Conservation (phyloP, 805 yeast genomes). For the Metschnikowia chrysomelidarum region DNA sequence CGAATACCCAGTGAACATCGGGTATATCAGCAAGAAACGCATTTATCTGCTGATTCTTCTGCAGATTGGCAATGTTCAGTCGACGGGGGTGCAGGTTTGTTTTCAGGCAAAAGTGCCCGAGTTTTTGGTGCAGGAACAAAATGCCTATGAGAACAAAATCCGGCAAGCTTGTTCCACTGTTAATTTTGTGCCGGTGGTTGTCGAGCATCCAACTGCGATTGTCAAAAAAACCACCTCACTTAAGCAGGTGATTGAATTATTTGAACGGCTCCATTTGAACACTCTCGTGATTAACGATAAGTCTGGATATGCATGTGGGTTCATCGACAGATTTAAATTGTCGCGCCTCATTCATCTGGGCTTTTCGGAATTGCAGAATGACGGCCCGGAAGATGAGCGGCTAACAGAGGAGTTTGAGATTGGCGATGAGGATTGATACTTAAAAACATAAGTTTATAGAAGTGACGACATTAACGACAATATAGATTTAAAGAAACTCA, state of each 20-base stretch:
- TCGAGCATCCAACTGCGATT: slow-evolving; percentile 22
- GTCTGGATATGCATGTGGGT: slow-evolving; percentile 29
- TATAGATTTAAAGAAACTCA: no score
- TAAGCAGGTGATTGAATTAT: slow-evolving; percentile 33
- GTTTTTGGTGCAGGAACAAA: slow-evolving; percentile 4
- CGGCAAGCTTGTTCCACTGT: slow-evolving; percentile 3
- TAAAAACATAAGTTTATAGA: no score
- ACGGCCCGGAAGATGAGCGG: slow-evolving; percentile 5
- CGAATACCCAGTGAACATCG: slow-evolving; percentile 27
- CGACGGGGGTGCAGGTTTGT: slow-evolving; percentile 12
- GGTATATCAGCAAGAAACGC: slow-evolving; percentile 34
- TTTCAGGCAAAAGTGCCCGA: slow-evolving; percentile 13
- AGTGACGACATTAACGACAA: no score
- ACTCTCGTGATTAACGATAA: slow-evolving; percentile 29
- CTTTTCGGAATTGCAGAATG: slow-evolving; percentile 21
- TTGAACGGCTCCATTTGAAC: slow-evolving; percentile 39
- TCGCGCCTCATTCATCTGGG: slow-evolving; percentile 28
- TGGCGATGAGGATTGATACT: slow-evolving; percentile 17
- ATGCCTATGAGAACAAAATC: slow-evolving; percentile 8
- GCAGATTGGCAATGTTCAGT: slow-evolving; percentile 16
- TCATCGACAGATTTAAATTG: slow-evolving; percentile 38
- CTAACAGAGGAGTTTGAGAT: slow-evolving; percentile 25
- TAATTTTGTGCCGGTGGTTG: slow-evolving; percentile 8
- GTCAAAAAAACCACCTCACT: slow-evolving; percentile 32
- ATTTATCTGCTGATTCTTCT: slow-evolving; percentile 18